Base-by-base conservation (phyloP, 176 grass and related monocot species). In the Oryza brachyantha region DNA sequence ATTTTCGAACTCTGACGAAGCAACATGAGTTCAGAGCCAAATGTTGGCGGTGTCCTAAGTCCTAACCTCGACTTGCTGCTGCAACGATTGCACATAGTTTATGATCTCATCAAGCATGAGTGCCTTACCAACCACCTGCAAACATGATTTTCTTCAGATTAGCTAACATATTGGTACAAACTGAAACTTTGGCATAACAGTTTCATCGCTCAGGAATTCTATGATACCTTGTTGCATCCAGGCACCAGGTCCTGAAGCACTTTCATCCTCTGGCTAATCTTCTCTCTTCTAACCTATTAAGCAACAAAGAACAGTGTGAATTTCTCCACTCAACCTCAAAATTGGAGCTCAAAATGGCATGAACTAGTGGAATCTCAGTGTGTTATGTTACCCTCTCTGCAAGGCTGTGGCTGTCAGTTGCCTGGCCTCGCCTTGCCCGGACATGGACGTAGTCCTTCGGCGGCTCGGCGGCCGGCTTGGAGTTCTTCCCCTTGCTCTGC, bases 21-120 rank as follows among this genome's bases (percentile, higher is more conserved):
- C 14, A 37, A 66, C 8, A 27, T 11, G n/a, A n/a, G n/a, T n/a
- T n/a, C n/a, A n/a, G n/a, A 13, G 22, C 8, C 8, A 45, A 46
- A 17, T 48, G 17, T 29, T 1, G 27, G 64, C 3, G 0, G 8
- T 0, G 13, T 63, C 48, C 73, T 29, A 76, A 93, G 13, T 63
- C 48, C 73, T 29, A 76, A 93, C 93, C 93, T 97, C 93, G 27
- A 97, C 93, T 90, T 97, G 93, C 61, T 89, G 87, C 79, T 97
- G 90, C 75, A 97, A 79, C 29, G 93, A 93, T 54, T 97, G 93
- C 16, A 97, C 93, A 21, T 97, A 97, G 71, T 97, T 97, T 79
- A 97, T 97, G 66, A 97, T 97, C 82, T 97, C 93, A 72, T 97
- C 93, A 34, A 97, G 85, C 93, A 93, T 97, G 27, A 90, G 90